A percentile compares a stretch with the other conserved stretches of the same genome.
phyloP scores from a whole-genome alignment of 768 basidiomycete species.

The Boletus barrowsii region DNA sequence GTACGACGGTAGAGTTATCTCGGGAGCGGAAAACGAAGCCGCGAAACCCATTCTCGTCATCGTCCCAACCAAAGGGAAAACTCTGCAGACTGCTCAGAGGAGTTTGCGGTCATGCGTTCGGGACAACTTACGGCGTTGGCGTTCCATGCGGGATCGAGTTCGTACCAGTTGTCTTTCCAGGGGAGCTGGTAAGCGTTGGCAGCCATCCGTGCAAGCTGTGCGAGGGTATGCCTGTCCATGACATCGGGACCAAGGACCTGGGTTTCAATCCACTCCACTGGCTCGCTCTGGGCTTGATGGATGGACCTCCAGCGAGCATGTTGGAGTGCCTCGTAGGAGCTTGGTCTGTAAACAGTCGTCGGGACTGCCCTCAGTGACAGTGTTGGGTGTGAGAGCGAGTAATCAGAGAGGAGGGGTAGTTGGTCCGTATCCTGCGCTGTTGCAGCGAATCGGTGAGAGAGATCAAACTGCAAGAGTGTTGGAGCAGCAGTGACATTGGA shows the following conservation, averaged over 20 bases:
- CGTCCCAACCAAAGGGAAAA: conserved; percentile 79
- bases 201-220: conserved; percentile 81
- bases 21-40: conserved; percentile 84
- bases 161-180: conserved; percentile 75
- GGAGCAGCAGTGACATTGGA: background rate
- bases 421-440: conserved; percentile 4
- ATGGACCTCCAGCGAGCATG: conserved; percentile 53
- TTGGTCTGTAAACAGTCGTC: conserved; percentile 60
- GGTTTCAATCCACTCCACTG: conserved; percentile 64
- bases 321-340: conserved; percentile 48
- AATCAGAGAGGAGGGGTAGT: background rate
- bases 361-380: conserved; percentile 39
- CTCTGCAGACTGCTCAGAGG: conserved; percentile 43
- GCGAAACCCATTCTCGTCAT: conserved; percentile 68
- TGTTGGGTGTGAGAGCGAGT: conserved; percentile 12
- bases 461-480: conserved; percentile 21
- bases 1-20: conserved; percentile 77
- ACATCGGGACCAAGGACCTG: conserved; percentile 74
- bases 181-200: conserved; percentile 86
- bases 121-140: conserved; percentile 35
- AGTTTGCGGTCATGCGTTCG: background rate
- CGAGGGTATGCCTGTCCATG: conserved; percentile 73
- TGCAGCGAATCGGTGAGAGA: conserved; percentile 14
- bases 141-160: conserved; percentile 75
- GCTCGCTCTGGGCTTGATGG: conserved; percentile 45